Conservation (phyloP, 495 filamentous ascomycete genomes). For the Cercophora samala region DNA sequence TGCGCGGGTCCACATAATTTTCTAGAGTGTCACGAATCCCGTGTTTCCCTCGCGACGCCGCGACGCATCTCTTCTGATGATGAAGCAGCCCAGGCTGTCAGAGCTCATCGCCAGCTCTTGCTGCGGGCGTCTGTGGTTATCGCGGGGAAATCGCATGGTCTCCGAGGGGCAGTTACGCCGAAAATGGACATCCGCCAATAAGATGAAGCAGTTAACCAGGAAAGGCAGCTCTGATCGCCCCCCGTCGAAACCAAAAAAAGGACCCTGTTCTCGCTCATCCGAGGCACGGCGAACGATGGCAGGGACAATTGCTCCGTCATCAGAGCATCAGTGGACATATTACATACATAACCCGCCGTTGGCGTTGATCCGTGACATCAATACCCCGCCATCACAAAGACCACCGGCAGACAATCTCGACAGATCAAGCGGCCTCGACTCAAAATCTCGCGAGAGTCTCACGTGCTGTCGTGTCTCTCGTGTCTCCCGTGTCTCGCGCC, state of each 20-base stretch:
- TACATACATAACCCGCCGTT: neutral
- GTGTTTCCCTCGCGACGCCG: neutral
- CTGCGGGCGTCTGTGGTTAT: neutral
- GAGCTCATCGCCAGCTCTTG: neutral
- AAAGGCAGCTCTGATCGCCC: neutral
- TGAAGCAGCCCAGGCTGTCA: no score
- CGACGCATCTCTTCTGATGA: no score
- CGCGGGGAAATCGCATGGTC: neutral
- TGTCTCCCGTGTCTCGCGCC: neutral
- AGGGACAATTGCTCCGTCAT: neutral
- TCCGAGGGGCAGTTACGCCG: neutral
- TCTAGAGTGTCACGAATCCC: conserved; percentile 8
- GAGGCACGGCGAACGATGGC: neutral
- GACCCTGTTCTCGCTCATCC: neutral
- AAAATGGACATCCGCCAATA: neutral
- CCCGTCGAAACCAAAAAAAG: neutral
- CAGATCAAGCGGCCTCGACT: no score
- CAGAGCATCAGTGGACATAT: neutral
- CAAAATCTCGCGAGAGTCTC: no score
- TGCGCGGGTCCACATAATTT: conserved; percentile 20
- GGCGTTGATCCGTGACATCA: conserved; percentile 28
- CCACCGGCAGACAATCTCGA: neutral
- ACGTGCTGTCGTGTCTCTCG: neutral
- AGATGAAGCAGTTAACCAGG: neutral
- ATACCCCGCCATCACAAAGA: conserved; percentile 13